These are phyloP conservation scores for Populus hybrid DNA, from an alignment of 441 rosid species.

Conservation along the genomic window DNA sequence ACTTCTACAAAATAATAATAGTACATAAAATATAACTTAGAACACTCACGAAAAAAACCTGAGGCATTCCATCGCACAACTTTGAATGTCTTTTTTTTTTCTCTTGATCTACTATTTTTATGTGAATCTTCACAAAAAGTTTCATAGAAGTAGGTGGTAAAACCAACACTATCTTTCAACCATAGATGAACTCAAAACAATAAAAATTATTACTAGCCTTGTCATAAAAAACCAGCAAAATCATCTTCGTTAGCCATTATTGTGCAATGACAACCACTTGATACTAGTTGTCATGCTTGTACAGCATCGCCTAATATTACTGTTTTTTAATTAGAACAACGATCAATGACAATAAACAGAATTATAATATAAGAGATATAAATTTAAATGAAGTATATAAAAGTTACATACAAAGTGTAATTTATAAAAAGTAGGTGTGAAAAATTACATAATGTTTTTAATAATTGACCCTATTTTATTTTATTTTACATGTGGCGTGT, in stretches of 20 bases:
- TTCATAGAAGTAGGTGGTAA: not conserved
- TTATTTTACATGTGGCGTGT: not conserved
- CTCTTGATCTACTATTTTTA: not conserved
- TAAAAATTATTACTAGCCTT: not conserved
- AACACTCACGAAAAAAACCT: not conserved
- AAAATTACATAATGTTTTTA: too few relatives aligned
- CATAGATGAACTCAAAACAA: too few relatives aligned
- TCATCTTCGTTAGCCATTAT: not conserved
- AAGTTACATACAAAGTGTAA: not conserved
- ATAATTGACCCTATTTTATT: not conserved
- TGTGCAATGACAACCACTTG: not conserved
- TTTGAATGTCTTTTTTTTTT: too few relatives aligned
- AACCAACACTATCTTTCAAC: not conserved
- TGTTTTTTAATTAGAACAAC: too few relatives aligned
- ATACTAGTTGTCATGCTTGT: too few relatives aligned
- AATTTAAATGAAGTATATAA: too few relatives aligned
- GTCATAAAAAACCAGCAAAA: not conserved
- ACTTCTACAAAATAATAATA: not conserved
- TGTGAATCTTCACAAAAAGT: not conserved
- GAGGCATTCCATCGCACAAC: not conserved
- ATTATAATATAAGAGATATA: too few relatives aligned
- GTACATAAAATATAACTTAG: too few relatives aligned
- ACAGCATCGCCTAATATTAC: too few relatives aligned
- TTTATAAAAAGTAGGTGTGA: not conserved
- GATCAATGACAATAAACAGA: too few relatives aligned